These are phyloP conservation scores for Fragaria nilgerrensis DNA, from an alignment of 306 rosid genomes.

Conservation along the genomic window DNA sequence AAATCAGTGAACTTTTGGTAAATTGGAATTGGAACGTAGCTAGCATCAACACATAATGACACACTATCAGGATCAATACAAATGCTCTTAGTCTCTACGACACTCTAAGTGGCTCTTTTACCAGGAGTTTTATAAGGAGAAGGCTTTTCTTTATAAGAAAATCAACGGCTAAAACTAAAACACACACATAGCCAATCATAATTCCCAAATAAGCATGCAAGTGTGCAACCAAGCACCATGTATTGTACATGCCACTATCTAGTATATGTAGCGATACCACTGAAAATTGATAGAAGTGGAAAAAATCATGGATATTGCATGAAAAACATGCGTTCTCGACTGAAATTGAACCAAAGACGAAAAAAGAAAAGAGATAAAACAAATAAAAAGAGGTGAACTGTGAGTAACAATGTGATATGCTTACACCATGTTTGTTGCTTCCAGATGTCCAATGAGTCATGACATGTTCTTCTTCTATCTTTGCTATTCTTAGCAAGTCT, in stretches of 20 bases:
- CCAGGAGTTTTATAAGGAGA: background rate
- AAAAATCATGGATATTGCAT: background rate
- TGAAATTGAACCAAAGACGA: background rate
- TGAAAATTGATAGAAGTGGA: background rate
- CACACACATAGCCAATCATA: background rate
- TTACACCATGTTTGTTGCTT: constrained; percentile 13
- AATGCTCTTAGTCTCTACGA: background rate
- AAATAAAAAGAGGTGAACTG: background rate
- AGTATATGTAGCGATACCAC: background rate
- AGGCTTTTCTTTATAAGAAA: background rate
- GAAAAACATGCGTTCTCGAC: background rate
- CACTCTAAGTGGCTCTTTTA: background rate
- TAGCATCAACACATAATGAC: background rate
- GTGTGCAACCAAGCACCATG: background rate
- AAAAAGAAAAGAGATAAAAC: background rate
- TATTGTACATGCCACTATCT: background rate
- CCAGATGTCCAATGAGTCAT: constrained; percentile 1
- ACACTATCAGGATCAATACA: background rate
- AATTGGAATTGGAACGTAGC: background rate
- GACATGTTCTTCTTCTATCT: background rate
- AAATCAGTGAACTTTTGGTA: background rate
- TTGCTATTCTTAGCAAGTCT: background rate
- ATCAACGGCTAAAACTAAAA: background rate
- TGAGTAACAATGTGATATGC: background rate
- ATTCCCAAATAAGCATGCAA: background rate